phyloP scores from a whole-genome alignment of 2,329 filamentous ascomycete species.

The Arthrobotrys sinensis region DNA sequence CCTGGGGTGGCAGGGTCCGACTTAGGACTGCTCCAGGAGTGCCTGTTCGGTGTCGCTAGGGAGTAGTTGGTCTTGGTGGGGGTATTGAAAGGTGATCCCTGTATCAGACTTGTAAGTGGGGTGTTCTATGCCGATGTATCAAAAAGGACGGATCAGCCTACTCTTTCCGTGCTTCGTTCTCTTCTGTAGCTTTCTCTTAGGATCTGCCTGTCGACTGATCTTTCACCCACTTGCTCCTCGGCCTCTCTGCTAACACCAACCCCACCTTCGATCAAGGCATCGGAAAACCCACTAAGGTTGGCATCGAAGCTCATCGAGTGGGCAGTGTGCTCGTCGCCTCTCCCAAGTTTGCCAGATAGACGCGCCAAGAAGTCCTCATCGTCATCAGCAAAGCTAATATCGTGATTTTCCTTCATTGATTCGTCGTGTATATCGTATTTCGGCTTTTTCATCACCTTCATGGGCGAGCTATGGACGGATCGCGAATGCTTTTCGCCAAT shows the following conservation, averaged over 20 bases:
- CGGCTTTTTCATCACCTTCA: constrained; percentile 59
- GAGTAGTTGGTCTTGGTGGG: constrained; percentile 50
- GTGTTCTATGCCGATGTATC: background rate
- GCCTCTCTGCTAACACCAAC: constrained; percentile 56
- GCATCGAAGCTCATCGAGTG: constrained; percentile 43
- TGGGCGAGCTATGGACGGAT: constrained; percentile 55
- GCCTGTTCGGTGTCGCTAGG: constrained; percentile 47
- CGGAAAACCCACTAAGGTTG: constrained; percentile 56
- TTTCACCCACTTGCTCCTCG: constrained; percentile 50
- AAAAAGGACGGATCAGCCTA: background rate
- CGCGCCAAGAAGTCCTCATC: constrained; percentile 51
- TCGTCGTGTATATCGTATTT: constrained; percentile 57
- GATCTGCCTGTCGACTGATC: constrained; percentile 56
- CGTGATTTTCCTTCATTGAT: constrained; percentile 56
- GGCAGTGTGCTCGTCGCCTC: constrained; percentile 28
- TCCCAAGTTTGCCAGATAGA: constrained; percentile 27
- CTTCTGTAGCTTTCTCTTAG: constrained; percentile 57
- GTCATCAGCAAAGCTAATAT: constrained; percentile 49
- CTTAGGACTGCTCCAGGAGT: constrained; percentile 57
- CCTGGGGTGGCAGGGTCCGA: constrained; percentile 51
- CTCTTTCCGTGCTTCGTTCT: constrained; percentile 50
- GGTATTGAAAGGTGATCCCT: constrained; percentile 49
- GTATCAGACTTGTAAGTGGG: constrained; percentile 10
- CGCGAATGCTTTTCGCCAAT: constrained; percentile 51
- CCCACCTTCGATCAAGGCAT: constrained; percentile 35